These are phyloP conservation scores for Camillea tinctor DNA, from an alignment of 2,329 filamentous ascomycete genomes.

Conservation along the genomic window DNA sequence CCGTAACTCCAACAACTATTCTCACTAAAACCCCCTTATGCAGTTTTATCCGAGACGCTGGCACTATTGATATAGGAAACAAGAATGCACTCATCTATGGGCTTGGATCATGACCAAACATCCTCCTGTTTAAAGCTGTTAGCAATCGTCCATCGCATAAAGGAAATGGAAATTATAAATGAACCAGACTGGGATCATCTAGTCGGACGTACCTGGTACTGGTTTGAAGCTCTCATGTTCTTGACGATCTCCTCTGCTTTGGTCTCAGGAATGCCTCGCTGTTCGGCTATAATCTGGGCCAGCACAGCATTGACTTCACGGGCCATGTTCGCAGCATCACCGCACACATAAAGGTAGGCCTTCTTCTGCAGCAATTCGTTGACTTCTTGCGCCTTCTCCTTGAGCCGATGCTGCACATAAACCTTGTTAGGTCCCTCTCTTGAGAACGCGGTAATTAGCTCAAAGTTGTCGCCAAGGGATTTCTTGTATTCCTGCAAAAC, in stretches of 20 bases:
- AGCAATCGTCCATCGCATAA: slow-evolving; percentile 23
- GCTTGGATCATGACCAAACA: slow-evolving; percentile 60
- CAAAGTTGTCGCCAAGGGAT: slow-evolving; percentile 82
- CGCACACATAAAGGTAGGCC: slow-evolving; percentile 97
- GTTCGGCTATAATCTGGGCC: slow-evolving; percentile 79
- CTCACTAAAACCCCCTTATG: slow-evolving; percentile 24
- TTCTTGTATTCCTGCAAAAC: slow-evolving; percentile 71
- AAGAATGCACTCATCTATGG: slow-evolving; percentile 9
- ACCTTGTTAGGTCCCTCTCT: slow-evolving; percentile 84
- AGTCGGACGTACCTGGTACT: slow-evolving; percentile 75
- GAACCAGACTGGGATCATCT: background rate
- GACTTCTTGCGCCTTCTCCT: slow-evolving; percentile 78
- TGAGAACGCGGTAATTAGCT: slow-evolving; percentile 93
- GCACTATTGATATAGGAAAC: slow-evolving; percentile 22
- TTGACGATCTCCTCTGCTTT: slow-evolving; percentile 98
- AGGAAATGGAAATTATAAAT: background rate
- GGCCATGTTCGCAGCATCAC: slow-evolving; percentile 96
- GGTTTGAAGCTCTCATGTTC: slow-evolving; percentile 89
- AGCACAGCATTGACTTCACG: slow-evolving; percentile 89
- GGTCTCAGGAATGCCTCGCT: slow-evolving; percentile 76
- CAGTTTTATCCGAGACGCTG: slow-evolving; percentile 25
- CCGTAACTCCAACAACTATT: slow-evolving; percentile 23
- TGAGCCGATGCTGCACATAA: slow-evolving; percentile 91
- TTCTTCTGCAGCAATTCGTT: slow-evolving; percentile 83
- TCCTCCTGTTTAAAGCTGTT: slow-evolving; percentile 56